A percentile compares a stretch with the other conserved stretches of the same genome.
Conservation (phyloP, 495 filamentous ascomycete species). For the Annulohypoxylon nitens region DNA sequence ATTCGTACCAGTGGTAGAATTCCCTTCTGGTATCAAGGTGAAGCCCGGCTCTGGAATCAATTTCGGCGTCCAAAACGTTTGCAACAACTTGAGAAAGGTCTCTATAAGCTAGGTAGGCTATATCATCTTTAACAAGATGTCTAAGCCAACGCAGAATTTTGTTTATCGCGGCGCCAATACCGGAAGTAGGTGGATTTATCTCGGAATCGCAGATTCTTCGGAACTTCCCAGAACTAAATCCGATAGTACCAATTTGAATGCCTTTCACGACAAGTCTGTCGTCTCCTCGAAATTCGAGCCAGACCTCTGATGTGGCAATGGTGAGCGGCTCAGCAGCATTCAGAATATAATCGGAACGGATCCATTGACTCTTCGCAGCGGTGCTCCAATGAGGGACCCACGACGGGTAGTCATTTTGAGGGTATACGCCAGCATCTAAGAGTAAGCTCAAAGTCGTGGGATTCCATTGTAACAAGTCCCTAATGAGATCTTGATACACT, state of each 20-base stretch:
- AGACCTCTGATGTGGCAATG: neutral
- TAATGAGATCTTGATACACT: neutral
- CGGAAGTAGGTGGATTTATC: neutral
- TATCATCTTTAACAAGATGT: neutral
- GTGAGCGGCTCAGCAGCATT: neutral
- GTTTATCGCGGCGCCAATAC: neutral
- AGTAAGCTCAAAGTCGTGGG: neutral
- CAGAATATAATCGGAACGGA: neutral
- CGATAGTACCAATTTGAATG: neutral
- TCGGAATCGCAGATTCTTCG: neutral
- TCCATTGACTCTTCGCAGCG: neutral
- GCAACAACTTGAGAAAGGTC: neutral
- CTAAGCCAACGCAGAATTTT: neutral
- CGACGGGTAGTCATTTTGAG: neutral
- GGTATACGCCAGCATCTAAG: neutral
- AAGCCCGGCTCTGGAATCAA: neutral
- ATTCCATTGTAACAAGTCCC: neutral
- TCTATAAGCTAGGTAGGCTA: neutral
- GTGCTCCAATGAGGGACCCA: neutral
- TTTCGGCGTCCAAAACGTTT: neutral
- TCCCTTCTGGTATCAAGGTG: neutral
- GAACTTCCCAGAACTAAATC: neutral
- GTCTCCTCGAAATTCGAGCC: neutral
- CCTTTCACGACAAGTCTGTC: neutral
- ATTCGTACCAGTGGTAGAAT: neutral